phyloP scores from a whole-genome alignment of 202 grass and related monocot species.

The Panicum hallii region DNA sequence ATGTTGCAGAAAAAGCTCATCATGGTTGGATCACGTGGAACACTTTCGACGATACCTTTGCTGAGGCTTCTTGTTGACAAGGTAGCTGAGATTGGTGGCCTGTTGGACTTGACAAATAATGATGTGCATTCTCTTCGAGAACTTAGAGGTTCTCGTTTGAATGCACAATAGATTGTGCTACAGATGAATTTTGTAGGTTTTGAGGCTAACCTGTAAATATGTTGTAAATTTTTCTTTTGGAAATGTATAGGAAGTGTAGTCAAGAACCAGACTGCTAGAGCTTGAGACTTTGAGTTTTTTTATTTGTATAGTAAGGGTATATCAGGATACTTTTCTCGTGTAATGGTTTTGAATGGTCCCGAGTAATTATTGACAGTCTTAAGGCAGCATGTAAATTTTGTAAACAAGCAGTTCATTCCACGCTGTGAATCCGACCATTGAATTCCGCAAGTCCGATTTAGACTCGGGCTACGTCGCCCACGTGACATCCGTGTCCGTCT shows the following conservation, averaged over 20 bases:
- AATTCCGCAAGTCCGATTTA: neutral
- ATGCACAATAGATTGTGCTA: conserved; percentile 30
- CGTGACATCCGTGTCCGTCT: neutral
- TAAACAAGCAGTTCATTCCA: neutral
- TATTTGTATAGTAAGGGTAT: neutral
- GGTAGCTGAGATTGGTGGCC: conserved; percentile 59
- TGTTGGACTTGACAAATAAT: conserved; percentile 70
- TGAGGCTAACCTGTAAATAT: conserved; percentile 36
- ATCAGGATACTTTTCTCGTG: neutral
- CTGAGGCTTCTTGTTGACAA: conserved; percentile 81
- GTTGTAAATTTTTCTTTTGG: conserved; percentile 50
- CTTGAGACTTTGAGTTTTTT: neutral
- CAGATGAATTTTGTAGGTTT: conserved; percentile 32
- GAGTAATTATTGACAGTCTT: conserved; percentile 1
- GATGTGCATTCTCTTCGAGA: conserved; percentile 53
- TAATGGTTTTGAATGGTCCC: neutral
- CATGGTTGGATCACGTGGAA: conserved; percentile 79
- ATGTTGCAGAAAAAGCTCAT: conserved; percentile 87
- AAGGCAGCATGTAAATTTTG: conserved; percentile 6
- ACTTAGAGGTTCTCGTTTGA: conserved; percentile 43
- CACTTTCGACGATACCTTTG: conserved; percentile 80
- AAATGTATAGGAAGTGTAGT: conserved; percentile 32
- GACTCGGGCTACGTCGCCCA: neutral
- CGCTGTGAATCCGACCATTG: neutral
- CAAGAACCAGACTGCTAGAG: too few species aligned